Evolutionary conservation across 2,329 filamentous ascomycete genomes (phyloP).

Genomic region (Colletotrichum echinochloae): DNA sequence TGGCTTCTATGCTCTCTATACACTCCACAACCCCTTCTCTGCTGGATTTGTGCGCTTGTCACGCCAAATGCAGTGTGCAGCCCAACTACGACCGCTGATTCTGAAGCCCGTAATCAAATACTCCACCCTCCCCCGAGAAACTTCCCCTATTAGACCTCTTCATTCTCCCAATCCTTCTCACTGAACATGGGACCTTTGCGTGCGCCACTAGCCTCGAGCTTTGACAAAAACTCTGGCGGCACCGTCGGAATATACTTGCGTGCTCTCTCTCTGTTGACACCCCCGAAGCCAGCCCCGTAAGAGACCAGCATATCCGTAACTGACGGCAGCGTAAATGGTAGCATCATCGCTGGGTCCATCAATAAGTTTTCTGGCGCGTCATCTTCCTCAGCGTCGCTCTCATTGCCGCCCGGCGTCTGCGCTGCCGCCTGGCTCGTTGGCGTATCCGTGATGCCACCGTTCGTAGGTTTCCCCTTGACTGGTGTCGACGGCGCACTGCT

Average conservation of each 20-base stretch:
- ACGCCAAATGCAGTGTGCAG: not conserved
- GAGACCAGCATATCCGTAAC: slow-evolving; percentile 97
- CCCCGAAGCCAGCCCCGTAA: slow-evolving; percentile 94
- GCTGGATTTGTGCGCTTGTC: not conserved
- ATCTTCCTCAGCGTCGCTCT: slow-evolving; percentile 69
- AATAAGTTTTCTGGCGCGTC: slow-evolving; percentile 81
- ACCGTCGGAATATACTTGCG: slow-evolving; percentile 96
- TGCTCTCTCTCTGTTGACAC: slow-evolving; percentile 89
- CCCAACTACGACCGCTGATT: not conserved
- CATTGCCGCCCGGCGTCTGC: slow-evolving; percentile 48
- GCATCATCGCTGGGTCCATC: slow-evolving; percentile 88
- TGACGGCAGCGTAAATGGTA: slow-evolving; percentile 94
- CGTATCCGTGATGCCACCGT: slow-evolving; percentile 59
- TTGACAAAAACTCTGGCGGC: slow-evolving; percentile 90
- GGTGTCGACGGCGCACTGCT: slow-evolving; percentile 61
- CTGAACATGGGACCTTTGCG: slow-evolving; percentile 68
- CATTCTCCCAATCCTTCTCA: slow-evolving; percentile 76
- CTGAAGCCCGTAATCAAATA: not conserved
- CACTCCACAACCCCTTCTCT: not conserved
- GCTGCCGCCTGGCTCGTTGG: slow-evolving; percentile 57
- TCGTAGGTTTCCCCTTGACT: slow-evolving; percentile 51
- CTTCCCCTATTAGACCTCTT: slow-evolving; percentile 60
- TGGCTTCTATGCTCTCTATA: slow-evolving; percentile 3
- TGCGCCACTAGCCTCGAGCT: slow-evolving; percentile 75
- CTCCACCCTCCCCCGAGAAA: not conserved